Evolutionary conservation across 306 rosid genomes (phyloP).

Genomic region (Ormosia emarginata): DNA sequence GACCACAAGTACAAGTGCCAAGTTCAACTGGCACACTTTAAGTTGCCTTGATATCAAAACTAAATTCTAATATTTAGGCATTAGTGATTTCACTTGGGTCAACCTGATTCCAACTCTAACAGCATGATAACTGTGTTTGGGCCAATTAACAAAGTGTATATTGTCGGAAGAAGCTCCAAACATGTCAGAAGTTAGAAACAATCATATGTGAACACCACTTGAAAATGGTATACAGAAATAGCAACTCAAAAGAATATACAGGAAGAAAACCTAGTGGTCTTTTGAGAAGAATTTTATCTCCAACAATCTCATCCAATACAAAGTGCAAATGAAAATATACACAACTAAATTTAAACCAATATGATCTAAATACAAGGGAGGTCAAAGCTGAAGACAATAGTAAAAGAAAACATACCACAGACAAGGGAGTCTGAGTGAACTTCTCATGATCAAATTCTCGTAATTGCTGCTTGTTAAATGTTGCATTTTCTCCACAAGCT

Average conservation of each 20-base stretch:
- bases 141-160: too few relatives aligned
- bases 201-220: not conserved
- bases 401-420: slow-evolving; percentile 52
- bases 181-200: not conserved
- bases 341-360: not conserved
- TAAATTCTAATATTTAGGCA: too few relatives aligned
- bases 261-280: not conserved
- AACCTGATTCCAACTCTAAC: too few relatives aligned
- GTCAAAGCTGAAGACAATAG: not conserved
- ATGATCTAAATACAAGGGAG: not conserved
- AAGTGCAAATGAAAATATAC: not conserved
- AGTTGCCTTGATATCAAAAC: too few relatives aligned
- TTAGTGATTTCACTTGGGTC: too few relatives aligned
- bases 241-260: not conserved
- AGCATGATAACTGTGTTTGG: too few relatives aligned
- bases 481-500: slow-evolving; percentile 70
- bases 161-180: not conserved
- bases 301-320: not conserved
- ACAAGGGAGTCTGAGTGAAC: slow-evolving; percentile 75
- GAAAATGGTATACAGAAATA: not conserved
- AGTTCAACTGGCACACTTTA: too few relatives aligned
- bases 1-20: too few relatives aligned
- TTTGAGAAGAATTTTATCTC: not conserved
- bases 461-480: slow-evolving; percentile 55
- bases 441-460: slow-evolving; percentile 82